Percentiles rank a stretch among this genome's conserved stretches.
Evolutionary conservation across 1,139 yeast genomes (phyloP).

Genomic region (Blastobotrys illinoisensis): DNA sequence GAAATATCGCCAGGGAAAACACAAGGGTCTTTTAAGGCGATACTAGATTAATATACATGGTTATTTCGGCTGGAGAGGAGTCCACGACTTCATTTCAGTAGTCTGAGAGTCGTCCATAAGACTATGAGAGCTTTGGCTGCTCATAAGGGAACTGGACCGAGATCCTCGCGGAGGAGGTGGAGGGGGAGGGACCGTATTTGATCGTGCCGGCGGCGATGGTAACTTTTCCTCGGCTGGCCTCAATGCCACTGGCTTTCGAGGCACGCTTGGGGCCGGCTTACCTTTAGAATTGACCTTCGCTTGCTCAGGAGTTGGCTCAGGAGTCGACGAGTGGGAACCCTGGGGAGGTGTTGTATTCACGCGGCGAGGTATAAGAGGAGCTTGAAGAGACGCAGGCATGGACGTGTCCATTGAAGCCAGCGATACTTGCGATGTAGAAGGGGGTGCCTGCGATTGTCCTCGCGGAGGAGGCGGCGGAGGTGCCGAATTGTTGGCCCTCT

Average conservation of each 20-base stretch:
- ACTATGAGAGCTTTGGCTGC: conserved; percentile 13
- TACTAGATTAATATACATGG: not conserved
- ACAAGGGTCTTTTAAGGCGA: too few relatives aligned
- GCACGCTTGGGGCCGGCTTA: conserved; percentile 17
- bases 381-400: not conserved
- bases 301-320: not conserved
- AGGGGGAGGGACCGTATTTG: conserved; percentile 11
- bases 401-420: not conserved
- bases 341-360: not conserved
- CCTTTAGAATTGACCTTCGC: conserved; percentile 10
- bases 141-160: conserved; percentile 7
- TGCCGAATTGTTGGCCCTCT: not conserved
- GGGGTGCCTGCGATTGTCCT: not conserved
- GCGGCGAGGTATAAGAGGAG: not conserved
- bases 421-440: not conserved
- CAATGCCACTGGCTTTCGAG: conserved; percentile 21
- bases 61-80: conserved; percentile 19
- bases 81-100: conserved; percentile 13
- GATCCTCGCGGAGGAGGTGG: conserved; percentile 15
- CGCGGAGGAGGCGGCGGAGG: not conserved
- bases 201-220: conserved; percentile 4
- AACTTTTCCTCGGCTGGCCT: conserved; percentile 3
- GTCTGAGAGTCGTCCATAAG: conserved; percentile 15
- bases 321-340: not conserved
- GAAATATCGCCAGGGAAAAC: not conserved